phyloP scores from a whole-genome alignment of 441 rosid genomes.

The Gossypium trilobum region DNA sequence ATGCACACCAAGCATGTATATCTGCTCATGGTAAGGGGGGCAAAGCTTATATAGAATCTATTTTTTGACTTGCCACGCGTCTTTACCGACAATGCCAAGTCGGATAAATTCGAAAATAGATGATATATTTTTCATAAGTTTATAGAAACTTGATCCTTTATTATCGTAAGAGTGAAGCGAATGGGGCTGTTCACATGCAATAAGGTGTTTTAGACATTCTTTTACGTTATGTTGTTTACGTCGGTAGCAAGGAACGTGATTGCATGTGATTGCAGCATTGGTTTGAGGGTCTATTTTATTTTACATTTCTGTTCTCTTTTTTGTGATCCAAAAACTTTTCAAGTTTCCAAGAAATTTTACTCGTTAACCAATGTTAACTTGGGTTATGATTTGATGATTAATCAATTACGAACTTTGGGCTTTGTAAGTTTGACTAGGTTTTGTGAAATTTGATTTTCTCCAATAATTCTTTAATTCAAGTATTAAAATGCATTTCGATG shows the following conservation, averaged over 20 bases:
- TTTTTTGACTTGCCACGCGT: conserved; percentile 17
- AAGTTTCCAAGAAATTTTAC: not conserved
- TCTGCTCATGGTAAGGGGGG: not conserved
- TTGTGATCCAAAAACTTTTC: conserved; percentile 22
- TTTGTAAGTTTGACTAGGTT: not conserved
- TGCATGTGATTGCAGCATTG: conserved; percentile 38
- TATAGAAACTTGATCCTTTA: not conserved
- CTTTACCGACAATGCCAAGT: conserved; percentile 11
- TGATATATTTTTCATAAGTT: not conserved
- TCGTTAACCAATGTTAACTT: conserved; percentile 11
- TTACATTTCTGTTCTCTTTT: conserved; percentile 1
- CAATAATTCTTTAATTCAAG: no score
- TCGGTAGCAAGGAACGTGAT: conserved; percentile 19
- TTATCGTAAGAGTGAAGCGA: conserved; percentile 19
- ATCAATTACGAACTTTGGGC: not conserved
- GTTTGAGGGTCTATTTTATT: conserved; percentile 18
- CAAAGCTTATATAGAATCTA: conserved; percentile 20
- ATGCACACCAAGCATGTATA: conserved; percentile 18
- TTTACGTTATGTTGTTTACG: conserved; percentile 15
- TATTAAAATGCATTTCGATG: no score
- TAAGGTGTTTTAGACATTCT: conserved; percentile 11
- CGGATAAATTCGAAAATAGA: conserved; percentile 1
- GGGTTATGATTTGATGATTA: not conserved
- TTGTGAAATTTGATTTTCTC: no score
- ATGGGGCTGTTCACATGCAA: conserved; percentile 32